Base-by-base conservation (phyloP, 2,329 filamentous ascomycete genomes). In the Phialophora chinensis region DNA sequence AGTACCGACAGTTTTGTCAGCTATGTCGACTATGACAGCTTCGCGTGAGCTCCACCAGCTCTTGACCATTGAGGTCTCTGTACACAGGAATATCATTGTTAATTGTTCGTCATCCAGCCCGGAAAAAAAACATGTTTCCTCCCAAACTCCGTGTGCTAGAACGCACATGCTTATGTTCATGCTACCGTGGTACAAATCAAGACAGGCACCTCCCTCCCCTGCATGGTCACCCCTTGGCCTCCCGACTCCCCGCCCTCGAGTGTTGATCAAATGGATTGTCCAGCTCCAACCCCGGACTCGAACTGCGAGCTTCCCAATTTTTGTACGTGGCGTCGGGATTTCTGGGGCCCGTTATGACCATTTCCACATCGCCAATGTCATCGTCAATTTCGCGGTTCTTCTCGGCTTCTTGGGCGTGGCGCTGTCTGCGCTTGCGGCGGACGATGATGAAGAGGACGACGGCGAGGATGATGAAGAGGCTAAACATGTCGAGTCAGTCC, bases 351-450 rank as follows among this genome's bases (percentile, higher is more conserved):
- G 49, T 61, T 38, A 53, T 52, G 49, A 61, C 59, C 17, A 61
- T 27, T 31, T 61, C 59, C 17, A 61, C n/a, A 29, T 61, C 59
- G 27, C 47, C 63, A 25, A 61, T 55, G 5, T 60, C 66, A 31
- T 68, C 66, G 52, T 68, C 66, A 25, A 68, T 68, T n/a, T 53
- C n/a, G 11, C 55, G 33, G 55, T 66, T 62, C 38, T 68, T 66
- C 52, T 55, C 60, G 7, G 50, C 66, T 38, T 68, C 66, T 31
- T 63, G 47, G n/a, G 63, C 60, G 31, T 68, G 59, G 27, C 44
- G 35, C 35, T 54, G 55, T 10, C 25, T 52, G 31, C 66, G 63
- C 5, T 63, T 62, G 27, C 58, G 61, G 42, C 63, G 56, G 17
- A 66, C 63, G 54, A 66, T 62, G 42, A 66, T 20, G 47, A 59